These are phyloP conservation scores for Oehlia diaphana DNA, from an alignment of 192 early-diverging fungal genomes.

Conservation along the genomic window DNA sequence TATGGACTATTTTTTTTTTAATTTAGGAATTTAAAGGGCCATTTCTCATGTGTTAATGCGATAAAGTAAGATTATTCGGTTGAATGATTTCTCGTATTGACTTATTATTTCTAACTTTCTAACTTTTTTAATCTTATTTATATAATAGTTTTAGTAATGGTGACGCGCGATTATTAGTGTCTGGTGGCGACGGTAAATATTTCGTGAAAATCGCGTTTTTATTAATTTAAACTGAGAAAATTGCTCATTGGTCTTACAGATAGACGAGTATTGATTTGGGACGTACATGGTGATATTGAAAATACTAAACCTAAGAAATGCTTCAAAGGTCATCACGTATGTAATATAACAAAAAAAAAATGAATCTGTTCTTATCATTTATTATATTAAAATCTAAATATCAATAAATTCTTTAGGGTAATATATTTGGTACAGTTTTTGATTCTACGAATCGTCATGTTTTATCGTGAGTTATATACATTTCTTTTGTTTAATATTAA, in stretches of 20 bases:
- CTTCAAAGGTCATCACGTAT: not conserved
- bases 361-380: not conserved
- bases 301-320: not conserved
- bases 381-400: not conserved
- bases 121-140: not conserved
- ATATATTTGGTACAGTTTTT: slow-evolving; percentile 1
- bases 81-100: not conserved
- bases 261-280: not conserved
- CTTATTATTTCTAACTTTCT: not conserved
- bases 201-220: not conserved
- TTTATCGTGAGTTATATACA: not conserved
- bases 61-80: not conserved
- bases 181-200: not conserved
- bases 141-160: slow-evolving; percentile 6
- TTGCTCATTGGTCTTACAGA: not conserved
- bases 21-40: not conserved
- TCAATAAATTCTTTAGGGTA: not conserved
- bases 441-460: not conserved
- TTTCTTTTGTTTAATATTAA: not conserved
- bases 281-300: not conserved
- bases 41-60: slow-evolving; percentile 7
- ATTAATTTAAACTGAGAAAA: not conserved
- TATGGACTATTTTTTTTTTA: no score
- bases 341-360: not conserved
- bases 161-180: not conserved